Conservation (phyloP, 345 rosid genomes). For the Bruguiera sexangula region DNA sequence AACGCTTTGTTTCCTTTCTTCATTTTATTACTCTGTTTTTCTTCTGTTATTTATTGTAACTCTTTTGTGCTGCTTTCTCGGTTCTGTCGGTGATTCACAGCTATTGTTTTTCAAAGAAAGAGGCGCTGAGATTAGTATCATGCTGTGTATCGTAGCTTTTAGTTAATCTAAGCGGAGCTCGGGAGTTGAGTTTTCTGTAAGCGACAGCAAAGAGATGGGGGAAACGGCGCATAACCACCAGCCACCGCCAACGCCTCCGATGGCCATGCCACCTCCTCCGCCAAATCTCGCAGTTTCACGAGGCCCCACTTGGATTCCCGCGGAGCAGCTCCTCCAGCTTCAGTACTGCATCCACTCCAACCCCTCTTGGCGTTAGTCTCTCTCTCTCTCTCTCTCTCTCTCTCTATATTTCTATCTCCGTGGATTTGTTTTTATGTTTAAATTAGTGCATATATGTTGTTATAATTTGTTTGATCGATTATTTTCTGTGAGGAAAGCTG, state of each 20-base stretch:
- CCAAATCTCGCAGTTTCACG: constrained; percentile 38
- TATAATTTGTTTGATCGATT: constrained; percentile 4
- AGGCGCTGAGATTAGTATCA: too few relatives aligned
- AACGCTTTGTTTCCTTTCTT: constrained; percentile 8
- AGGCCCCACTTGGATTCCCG: constrained; percentile 75
- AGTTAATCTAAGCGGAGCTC: background rate
- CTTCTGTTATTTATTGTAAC: background rate
- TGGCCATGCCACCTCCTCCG: constrained; percentile 34
- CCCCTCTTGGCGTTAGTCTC: constrained; percentile 90
- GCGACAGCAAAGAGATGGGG: constrained; percentile 16
- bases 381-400: constrained; percentile 7
- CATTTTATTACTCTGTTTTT: constrained; percentile 14
- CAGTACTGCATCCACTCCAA: constrained; percentile 98
- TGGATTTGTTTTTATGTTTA: background rate
- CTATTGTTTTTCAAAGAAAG: background rate
- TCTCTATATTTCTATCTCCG: background rate
- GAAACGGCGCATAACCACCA: constrained; percentile 22
- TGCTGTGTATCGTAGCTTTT: too few relatives aligned
- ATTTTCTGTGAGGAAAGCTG: constrained; percentile 17
- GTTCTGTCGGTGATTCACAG: constrained; percentile 12
- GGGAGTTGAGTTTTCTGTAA: background rate
- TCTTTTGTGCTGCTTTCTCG: background rate
- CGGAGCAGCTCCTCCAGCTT: constrained; percentile 87
- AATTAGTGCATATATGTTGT: background rate
- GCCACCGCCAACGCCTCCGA: constrained; percentile 41